Evolutionary conservation across 768 basidiomycete genomes (phyloP), one percentile per base, ranked within the genome.

Genomic region (Roridomyces roridus): DNA sequence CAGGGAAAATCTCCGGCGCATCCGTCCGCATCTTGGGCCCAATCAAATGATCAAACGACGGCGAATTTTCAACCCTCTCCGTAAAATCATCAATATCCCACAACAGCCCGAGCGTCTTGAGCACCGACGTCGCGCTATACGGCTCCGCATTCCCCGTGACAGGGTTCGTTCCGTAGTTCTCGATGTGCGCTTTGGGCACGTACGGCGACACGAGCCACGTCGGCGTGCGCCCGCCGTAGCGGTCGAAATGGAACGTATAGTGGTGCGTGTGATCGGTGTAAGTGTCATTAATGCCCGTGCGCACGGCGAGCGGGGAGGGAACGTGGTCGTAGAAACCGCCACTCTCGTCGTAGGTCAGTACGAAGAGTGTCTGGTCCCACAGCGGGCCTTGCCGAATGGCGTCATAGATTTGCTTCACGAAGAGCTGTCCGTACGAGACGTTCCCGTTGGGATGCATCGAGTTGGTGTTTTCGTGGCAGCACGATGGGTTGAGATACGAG

Each of bases 321-420:
- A 73, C 72, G 63, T 72, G 72, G 51, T 73, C 72, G 44, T 60
- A 62, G 62, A 71, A 73, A 5, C 72, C 72, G 34, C 72, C 72
- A 42, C 60, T 60, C 55, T 73, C 72, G 45, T 73, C 72, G 57
- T 68, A 72, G 37, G 69, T 70, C 57, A 73, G n/a, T 48, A 73
- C 24, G 52, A 72, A 60, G 40, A 73, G 58, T 2, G 67, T 72
- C 44, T 70, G 56, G 9, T 59, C 36, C 72, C 72, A 73, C 35
- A 68, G 67, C 10, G 69, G 67, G 11, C 63, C 57, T 31, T 63
- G 55, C 25, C 31, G 31, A 3, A 34, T 46, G 18, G 72, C 70
- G n/a, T 73, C 69, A 59, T 69, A 69, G 29, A 73, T 56, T 50
- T 67, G 59, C 58, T 71, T 71, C 34, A 70, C 57, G 60, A 70